Base-by-base conservation (phyloP, 805 yeast species). In the Ogataea trehalophila region DNA sequence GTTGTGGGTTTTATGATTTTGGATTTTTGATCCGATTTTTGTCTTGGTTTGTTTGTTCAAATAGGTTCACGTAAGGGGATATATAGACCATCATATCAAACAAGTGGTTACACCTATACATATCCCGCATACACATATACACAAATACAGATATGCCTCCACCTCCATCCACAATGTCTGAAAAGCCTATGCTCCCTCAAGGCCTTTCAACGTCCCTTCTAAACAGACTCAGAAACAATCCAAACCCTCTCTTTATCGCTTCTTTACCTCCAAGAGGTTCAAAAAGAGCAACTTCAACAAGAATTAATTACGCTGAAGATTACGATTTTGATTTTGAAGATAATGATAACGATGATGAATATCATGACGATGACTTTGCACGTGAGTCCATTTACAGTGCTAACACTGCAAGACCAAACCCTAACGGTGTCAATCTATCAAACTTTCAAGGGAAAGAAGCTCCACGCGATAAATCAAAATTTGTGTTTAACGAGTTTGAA, bases 281-380 rank as follows among this genome's bases (percentile, higher is more conserved):
- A 33, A 89, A 88, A 63, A 73, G 96, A 56, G 69, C 74, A 38
- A 82, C 87, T 11, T 70, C 79, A 39, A 57, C 53, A 20, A 84
- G 81, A 42, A 80, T 87, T 44, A 87, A 86, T 62, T 90, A 90
- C 60, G 94, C 96, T 0, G 97, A 89, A 62, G 68, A 64, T 37
- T 75, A 80, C 49, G 96, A 87, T 52, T 80, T 78, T 43, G 82
- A 82, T 53, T 59, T 59, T 35, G 61, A 55, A 9, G 61, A 57
- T 16, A 60, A 54, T 3, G 64, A 60, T 20, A 58, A 57, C 14
- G 62, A 58, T 33, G 62, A 52, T 41, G 70, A 69, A 46, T 79
- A 74, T 49, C 79, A 75, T 48, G 79, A 74, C 33, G 80, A 75
- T 44, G 78, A 33, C 4, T 15, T 33, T 26, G 31, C 31, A 26